These are phyloP conservation scores for Excoecaria agallocha DNA, from an alignment of 345 rosid genomes.

Conservation along the genomic window DNA sequence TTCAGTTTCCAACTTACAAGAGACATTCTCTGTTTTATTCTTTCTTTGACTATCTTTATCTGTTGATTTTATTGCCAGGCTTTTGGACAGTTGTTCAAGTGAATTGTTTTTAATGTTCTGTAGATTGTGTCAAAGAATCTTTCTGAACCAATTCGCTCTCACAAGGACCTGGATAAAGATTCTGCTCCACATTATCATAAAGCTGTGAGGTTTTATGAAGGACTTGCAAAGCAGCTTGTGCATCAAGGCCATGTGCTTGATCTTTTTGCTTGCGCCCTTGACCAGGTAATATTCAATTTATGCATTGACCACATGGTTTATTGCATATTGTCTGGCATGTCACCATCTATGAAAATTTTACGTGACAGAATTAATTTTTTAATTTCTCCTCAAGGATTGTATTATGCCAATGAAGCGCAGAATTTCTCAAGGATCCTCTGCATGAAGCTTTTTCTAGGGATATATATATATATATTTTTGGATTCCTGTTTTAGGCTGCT, in stretches of 20 bases:
- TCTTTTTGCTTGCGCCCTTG: conserved; percentile 91
- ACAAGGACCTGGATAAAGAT: conserved; percentile 89
- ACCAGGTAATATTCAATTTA: conserved; percentile 53
- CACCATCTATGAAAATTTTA: background rate
- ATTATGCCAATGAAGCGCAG: background rate
- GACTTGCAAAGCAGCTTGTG: conserved; percentile 85
- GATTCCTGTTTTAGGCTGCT: conserved; percentile 6
- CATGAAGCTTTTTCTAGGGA: background rate
- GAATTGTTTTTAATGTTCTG: background rate
- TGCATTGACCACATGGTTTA: background rate
- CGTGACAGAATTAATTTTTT: background rate
- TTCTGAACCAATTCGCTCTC: conserved; percentile 92
- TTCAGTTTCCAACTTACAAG: background rate
- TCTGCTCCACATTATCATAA: conserved; percentile 70
- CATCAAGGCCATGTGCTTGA: conserved; percentile 98
- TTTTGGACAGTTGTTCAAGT: background rate
- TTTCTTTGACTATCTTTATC: background rate
- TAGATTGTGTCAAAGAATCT: conserved; percentile 85
- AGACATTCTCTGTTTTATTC: background rate
- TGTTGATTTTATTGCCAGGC: background rate
- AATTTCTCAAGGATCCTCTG: background rate
- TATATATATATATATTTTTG: background rate
- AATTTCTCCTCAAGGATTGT: background rate
- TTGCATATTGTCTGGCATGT: background rate
- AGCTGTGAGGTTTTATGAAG: conserved; percentile 78